These are phyloP conservation scores for Emericellopsis cladophorae DNA, from an alignment of 2,329 filamentous ascomycete species.

Conservation along the genomic window DNA sequence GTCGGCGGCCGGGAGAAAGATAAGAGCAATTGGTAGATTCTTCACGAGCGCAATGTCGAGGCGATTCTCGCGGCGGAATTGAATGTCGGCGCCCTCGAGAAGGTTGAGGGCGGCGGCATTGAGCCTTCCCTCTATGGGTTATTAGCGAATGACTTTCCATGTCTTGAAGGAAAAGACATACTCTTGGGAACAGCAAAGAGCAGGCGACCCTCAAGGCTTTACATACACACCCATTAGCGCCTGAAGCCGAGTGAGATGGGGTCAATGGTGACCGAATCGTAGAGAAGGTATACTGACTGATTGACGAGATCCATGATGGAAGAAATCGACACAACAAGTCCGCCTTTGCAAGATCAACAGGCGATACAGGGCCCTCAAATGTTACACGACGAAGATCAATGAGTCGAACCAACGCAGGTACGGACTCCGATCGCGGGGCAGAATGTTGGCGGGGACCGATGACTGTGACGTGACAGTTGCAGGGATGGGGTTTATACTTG, in stretches of 20 bases:
- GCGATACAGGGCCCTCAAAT: too few relatives aligned
- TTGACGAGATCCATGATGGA: slow-evolving; percentile 46
- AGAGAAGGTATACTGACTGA: slow-evolving; percentile 28
- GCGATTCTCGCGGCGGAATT: slow-evolving; percentile 88
- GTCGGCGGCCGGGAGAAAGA: slow-evolving; percentile 93
- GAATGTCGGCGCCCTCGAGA: slow-evolving; percentile 85
- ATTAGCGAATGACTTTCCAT: slow-evolving; percentile 3
- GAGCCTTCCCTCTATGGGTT: slow-evolving; percentile 69
- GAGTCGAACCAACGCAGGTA: too few relatives aligned
- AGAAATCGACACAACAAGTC: too few relatives aligned
- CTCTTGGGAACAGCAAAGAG: slow-evolving; percentile 98
- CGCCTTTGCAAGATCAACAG: too few relatives aligned
- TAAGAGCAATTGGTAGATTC: slow-evolving; percentile 87
- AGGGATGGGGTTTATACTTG: too few relatives aligned
- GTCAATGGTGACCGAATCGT: too few relatives aligned
- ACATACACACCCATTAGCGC: not conserved
- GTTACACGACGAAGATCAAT: not conserved
- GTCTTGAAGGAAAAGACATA: slow-evolving; percentile 32
- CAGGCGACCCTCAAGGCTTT: slow-evolving; percentile 78
- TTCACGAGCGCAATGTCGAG: slow-evolving; percentile 97
- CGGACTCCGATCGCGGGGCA: not conserved
- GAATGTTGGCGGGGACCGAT: too few relatives aligned
- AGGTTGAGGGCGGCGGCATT: slow-evolving; percentile 82
- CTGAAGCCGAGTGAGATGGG: not conserved
- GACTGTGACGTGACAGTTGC: too few relatives aligned